Percentiles rank a stretch among this genome's conserved stretches.
These are phyloP conservation scores for Sphaerulina populicola DNA, from an alignment of 2,329 filamentous ascomycete genomes.

Conservation along the genomic window DNA sequence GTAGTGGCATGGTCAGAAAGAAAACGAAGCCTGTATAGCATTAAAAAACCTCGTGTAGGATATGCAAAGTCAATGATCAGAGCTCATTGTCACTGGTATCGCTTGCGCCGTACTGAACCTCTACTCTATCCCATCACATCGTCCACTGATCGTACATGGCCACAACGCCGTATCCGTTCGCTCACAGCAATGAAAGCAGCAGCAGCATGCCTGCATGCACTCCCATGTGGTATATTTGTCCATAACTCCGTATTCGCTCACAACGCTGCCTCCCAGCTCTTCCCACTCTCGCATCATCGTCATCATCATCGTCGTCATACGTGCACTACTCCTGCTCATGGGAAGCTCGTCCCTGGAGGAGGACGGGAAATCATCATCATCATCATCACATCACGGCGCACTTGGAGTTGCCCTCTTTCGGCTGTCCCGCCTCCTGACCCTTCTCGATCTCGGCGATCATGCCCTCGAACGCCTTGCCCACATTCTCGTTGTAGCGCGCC, in stretches of 20 bases:
- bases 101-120: background rate
- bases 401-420: slow-evolving; percentile 71
- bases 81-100: background rate
- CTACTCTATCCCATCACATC: background rate
- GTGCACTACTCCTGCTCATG: too few relatives aligned
- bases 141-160: background rate
- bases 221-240: background rate
- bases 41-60: background rate
- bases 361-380: too few relatives aligned
- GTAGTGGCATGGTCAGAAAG: slow-evolving; percentile 47
- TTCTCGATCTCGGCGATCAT: slow-evolving; percentile 95
- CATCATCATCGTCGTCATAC: slow-evolving; percentile 52
- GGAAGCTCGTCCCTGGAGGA: too few relatives aligned
- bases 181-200: background rate
- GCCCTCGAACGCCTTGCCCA: slow-evolving; percentile 83
- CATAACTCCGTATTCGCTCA: background rate
- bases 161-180: background rate
- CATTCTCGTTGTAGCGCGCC: slow-evolving; percentile 89
- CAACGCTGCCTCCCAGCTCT: background rate
- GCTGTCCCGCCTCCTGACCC: slow-evolving; percentile 70
- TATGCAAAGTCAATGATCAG: background rate
- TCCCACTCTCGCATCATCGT: slow-evolving; percentile 56
- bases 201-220: background rate
- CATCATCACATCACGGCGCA: slow-evolving; percentile 81
- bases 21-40: slow-evolving; percentile 42